Conservation (phyloP, 805 yeast genomes). For the Cephaloascus fragrans region DNA sequence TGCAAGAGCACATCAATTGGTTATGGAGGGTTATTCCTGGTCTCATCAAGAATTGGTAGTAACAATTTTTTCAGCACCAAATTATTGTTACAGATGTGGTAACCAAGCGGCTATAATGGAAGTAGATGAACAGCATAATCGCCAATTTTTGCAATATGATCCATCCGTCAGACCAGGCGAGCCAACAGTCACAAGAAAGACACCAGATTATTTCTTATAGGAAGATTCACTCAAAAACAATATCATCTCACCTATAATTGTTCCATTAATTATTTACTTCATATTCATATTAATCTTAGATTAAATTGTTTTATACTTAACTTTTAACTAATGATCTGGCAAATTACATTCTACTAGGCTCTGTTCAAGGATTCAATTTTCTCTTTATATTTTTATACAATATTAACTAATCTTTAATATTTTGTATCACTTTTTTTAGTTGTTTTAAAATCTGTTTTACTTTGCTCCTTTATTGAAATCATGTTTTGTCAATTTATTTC, state of each 20-base stretch:
- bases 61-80: slow-evolving; percentile 91
- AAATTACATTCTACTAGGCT: neutral
- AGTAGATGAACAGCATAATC: slow-evolving; percentile 87
- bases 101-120: slow-evolving; percentile 98
- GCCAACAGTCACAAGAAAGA: slow-evolving; percentile 93
- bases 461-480: neutral
- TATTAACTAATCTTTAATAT: too few species aligned
- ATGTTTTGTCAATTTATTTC: too few species aligned
- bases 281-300: neutral
- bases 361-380: neutral
- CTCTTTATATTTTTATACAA: neutral
- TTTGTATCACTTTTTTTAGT: neutral
- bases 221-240: too few species aligned
- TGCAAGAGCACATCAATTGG: slow-evolving; percentile 94
- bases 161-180: slow-evolving; percentile 97
- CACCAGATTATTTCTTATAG: slow-evolving; percentile 92
- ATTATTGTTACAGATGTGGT: slow-evolving; percentile 95
- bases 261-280: neutral
- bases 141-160: slow-evolving; percentile 90
- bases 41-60: slow-evolving; percentile 90
- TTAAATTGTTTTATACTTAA: neutral
- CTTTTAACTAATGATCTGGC: neutral
- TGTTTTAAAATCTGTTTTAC: neutral
- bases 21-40: slow-evolving; percentile 97
- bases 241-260: neutral